These are phyloP conservation scores for Nematodospora valgi DNA, from an alignment of 805 yeast species.

Conservation along the genomic window DNA sequence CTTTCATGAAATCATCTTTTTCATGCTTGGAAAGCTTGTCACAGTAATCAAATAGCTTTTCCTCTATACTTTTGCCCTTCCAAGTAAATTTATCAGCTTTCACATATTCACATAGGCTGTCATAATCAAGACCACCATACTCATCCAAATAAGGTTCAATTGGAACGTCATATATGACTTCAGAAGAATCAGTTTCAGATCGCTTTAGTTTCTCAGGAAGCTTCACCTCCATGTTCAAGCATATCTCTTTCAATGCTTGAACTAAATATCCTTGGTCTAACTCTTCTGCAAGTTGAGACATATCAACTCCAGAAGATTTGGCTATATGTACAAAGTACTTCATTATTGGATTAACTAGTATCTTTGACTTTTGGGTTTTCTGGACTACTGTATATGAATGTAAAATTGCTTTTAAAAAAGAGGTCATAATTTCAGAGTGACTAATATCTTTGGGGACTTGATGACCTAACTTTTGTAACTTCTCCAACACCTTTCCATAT, in stretches of 20 bases:
- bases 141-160: slow-evolving; percentile 13
- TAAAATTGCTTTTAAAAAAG: slow-evolving; percentile 5
- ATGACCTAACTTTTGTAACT: neutral
- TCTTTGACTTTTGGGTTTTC: neutral
- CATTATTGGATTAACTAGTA: slow-evolving; percentile 1
- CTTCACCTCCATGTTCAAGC: slow-evolving; percentile 1
- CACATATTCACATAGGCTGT: slow-evolving; percentile 22
- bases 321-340: slow-evolving; percentile 1
- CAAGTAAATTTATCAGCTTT: slow-evolving; percentile 12
- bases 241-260: slow-evolving; percentile 4
- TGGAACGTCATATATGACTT: slow-evolving; percentile 3
- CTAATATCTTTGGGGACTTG: neutral
- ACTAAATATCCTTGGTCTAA: slow-evolving; percentile 1
- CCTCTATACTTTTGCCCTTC: slow-evolving; percentile 7
- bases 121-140: slow-evolving; percentile 19
- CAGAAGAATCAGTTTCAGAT: too few relatives aligned
- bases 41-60: slow-evolving; percentile 16
- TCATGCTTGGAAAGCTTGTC: slow-evolving; percentile 14
- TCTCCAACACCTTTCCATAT: neutral
- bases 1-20: slow-evolving; percentile 16
- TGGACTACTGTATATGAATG: slow-evolving; percentile 4
- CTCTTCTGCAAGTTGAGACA: neutral
- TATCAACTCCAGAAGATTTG: slow-evolving; percentile 1
- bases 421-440: neutral
- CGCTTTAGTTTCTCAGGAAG: slow-evolving; percentile 1